Conservation (phyloP, 352 stramenopile genomes). For the Pythium rishiriense region DNA sequence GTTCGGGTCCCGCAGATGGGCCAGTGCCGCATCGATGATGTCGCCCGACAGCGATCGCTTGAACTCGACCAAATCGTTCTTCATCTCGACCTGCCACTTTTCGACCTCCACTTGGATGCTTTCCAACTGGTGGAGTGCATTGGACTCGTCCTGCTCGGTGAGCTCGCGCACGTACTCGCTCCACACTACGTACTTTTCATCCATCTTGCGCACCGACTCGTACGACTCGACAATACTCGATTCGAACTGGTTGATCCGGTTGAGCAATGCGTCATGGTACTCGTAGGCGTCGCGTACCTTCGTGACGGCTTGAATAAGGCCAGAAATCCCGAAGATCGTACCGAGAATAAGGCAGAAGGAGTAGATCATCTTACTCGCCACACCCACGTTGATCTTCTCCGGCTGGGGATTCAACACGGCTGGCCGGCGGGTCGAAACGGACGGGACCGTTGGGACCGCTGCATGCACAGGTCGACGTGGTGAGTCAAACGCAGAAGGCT, state of each 20-base stretch:
- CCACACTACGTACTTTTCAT: conserved; percentile 72
- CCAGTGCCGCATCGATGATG: conserved; percentile 49
- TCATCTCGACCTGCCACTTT: conserved; percentile 76
- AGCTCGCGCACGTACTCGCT: conserved; percentile 72
- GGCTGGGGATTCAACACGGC: conserved; percentile 18
- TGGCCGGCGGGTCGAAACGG: neutral
- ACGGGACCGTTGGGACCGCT: neutral
- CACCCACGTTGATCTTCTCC: conserved; percentile 12
- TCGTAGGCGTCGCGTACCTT: conserved; percentile 59
- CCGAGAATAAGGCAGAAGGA: conserved; percentile 42
- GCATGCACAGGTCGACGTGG: neutral
- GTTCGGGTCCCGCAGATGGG: conserved; percentile 39
- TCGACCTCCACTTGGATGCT: conserved; percentile 67
- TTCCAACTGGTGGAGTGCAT: conserved; percentile 62
- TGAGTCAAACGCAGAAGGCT: neutral
- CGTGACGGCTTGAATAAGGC: conserved; percentile 46
- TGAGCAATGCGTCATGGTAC: conserved; percentile 61
- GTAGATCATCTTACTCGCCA: conserved; percentile 32
- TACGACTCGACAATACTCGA: conserved; percentile 66
- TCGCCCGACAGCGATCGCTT: conserved; percentile 55
- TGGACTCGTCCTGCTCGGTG: conserved; percentile 65
- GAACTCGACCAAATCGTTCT: conserved; percentile 63
- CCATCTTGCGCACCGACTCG: conserved; percentile 59
- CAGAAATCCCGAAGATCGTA: conserved; percentile 51
- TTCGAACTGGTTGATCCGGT: conserved; percentile 61